phyloP scores from a whole-genome alignment of 805 yeast genomes.

The Komagataella kurtzmanii region DNA sequence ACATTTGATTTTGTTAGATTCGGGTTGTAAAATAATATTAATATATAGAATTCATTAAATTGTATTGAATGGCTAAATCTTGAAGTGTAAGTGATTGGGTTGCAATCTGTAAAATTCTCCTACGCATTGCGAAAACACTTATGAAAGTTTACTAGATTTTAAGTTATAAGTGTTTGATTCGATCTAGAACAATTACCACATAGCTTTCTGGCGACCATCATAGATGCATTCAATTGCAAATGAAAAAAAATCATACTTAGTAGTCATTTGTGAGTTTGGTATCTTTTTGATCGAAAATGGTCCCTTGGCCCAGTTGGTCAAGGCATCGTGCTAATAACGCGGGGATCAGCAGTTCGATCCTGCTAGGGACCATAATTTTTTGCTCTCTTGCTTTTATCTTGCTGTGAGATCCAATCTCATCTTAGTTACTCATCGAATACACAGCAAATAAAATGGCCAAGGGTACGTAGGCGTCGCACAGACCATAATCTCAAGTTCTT shows the following conservation, averaged over 20 bases:
- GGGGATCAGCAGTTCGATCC: constrained; percentile 79
- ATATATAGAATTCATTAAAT: background rate
- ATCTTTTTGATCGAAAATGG: constrained; percentile 1
- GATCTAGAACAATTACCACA: too few species aligned
- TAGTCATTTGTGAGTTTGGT: background rate
- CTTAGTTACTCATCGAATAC: background rate
- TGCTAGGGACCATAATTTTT: constrained; percentile 53
- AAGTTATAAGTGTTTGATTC: too few species aligned
- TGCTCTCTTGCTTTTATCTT: background rate
- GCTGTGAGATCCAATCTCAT: background rate
- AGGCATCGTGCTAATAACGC: constrained; percentile 33
- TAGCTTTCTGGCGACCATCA: too few species aligned
- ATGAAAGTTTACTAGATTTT: too few species aligned
- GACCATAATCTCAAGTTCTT: background rate
- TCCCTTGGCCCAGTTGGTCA: constrained; percentile 32
- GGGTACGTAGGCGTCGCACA: background rate
- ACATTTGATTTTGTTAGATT: constrained; percentile 1
- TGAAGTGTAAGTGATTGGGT: too few species aligned
- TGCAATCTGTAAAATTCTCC: too few species aligned
- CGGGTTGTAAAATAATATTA: background rate
- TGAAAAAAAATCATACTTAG: too few species aligned
- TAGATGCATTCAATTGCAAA: too few species aligned
- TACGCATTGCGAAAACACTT: too few species aligned
- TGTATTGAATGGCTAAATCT: too few species aligned
- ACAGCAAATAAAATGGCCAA: background rate